Conservation (phyloP, 345 rosid genomes). For the Melaleuca quinquenervia region DNA sequence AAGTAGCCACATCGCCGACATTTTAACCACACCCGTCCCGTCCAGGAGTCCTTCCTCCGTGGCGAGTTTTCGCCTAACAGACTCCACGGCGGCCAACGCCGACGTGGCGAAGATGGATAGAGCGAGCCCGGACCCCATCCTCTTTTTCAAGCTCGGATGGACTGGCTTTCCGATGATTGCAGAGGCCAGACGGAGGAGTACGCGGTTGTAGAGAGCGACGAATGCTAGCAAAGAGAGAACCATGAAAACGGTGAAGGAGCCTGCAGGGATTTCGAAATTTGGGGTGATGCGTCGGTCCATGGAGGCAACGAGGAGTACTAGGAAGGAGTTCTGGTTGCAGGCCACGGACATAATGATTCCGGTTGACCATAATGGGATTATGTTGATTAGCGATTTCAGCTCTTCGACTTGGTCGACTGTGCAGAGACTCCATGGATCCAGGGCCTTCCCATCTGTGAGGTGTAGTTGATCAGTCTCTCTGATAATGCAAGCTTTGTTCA, state of each 20-base stretch:
- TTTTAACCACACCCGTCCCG: constrained; percentile 11
- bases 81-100: constrained; percentile 35
- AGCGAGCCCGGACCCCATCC: constrained; percentile 65
- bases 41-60: constrained; percentile 1
- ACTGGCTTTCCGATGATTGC: constrained; percentile 47
- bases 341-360: constrained; percentile 57
- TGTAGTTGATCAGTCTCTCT: constrained; percentile 38
- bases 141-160: constrained; percentile 33
- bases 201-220: constrained; percentile 51
- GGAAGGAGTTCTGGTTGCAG: constrained; percentile 44
- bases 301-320: constrained; percentile 50
- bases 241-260: constrained; percentile 41
- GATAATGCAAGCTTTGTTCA: constrained; percentile 65
- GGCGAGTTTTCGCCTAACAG: constrained; percentile 35
- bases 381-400: constrained; percentile 55
- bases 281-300: constrained; percentile 57
- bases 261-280: constrained; percentile 66
- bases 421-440: constrained; percentile 66
- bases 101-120: constrained; percentile 40
- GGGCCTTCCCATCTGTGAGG: constrained; percentile 38
- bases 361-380: constrained; percentile 63
- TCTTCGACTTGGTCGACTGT: constrained; percentile 73
- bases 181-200: constrained; percentile 53
- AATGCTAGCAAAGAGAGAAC: constrained; percentile 33
- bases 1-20: constrained; percentile 74